These are phyloP conservation scores for Xerophyta viscosa DNA, from an alignment of 106 monocot genomes.

Conservation along the genomic window DNA sequence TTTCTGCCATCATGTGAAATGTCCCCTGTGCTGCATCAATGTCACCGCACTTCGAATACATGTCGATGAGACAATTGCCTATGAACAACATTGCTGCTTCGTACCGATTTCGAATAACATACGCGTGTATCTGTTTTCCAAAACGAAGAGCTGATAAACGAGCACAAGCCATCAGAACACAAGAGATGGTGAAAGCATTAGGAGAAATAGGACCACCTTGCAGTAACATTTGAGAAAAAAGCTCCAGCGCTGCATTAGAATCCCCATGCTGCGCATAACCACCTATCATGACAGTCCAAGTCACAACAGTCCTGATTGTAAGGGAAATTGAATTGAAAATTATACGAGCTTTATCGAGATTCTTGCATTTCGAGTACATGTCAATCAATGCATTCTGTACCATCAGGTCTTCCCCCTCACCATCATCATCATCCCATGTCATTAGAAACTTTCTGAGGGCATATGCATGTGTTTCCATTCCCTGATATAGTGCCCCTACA, in stretches of 20 bases:
- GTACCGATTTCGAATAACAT: slow-evolving; percentile 33
- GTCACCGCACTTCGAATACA: slow-evolving; percentile 82
- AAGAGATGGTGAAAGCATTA: slow-evolving; percentile 72
- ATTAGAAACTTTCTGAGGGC: slow-evolving; percentile 48
- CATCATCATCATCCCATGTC: slow-evolving; percentile 15
- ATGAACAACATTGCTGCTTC: slow-evolving; percentile 30
- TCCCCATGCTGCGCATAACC: slow-evolving; percentile 89
- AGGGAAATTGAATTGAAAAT: slow-evolving; percentile 40
- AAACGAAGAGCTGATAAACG: slow-evolving; percentile 40
- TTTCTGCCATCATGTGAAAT: slow-evolving; percentile 47
- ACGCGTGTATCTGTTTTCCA: slow-evolving; percentile 66
- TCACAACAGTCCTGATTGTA: slow-evolving; percentile 46
- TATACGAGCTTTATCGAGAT: slow-evolving; percentile 25
- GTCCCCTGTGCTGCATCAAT: slow-evolving; percentile 39
- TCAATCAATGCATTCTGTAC: slow-evolving; percentile 71
- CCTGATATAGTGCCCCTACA: slow-evolving; percentile 50
- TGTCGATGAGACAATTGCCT: slow-evolving; percentile 70
- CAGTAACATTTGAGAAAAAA: slow-evolving; percentile 62
- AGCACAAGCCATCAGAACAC: slow-evolving; percentile 63
- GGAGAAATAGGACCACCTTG: slow-evolving; percentile 17
- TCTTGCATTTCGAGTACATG: slow-evolving; percentile 84
- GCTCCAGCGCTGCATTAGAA: slow-evolving; percentile 46
- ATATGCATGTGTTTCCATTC: slow-evolving; percentile 72
- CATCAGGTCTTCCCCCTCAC: slow-evolving; percentile 50
- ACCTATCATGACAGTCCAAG: slow-evolving; percentile 90